Conservation (phyloP, 1,284 basidiomycete species). For the Fistulinella staudtii region DNA sequence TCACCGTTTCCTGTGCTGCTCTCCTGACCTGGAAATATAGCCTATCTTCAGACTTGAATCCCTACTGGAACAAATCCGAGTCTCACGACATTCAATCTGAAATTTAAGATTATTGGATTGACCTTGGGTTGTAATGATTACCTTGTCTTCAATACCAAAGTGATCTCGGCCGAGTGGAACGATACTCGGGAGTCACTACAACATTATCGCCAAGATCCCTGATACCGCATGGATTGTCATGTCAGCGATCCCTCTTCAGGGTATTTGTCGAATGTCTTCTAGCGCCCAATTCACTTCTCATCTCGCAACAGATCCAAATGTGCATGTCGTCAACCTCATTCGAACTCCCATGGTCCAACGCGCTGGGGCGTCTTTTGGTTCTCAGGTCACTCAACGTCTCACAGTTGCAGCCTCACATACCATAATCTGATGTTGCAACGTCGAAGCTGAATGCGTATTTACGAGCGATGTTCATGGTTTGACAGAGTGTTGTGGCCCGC, state of each 20-base stretch:
- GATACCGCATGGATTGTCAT: constrained; percentile 20
- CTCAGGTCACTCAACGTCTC: neutral
- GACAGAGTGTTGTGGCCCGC: constrained; percentile 7
- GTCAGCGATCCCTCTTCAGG: constrained; percentile 40
- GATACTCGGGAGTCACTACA: constrained; percentile 6
- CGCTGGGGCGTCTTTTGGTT: constrained; percentile 19
- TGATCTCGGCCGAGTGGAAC: constrained; percentile 27
- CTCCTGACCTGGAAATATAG: constrained; percentile 31
- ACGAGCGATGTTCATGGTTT: constrained; percentile 26
- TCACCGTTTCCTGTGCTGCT: constrained; percentile 22
- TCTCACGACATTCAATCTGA: constrained; percentile 31
- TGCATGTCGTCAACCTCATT: constrained; percentile 34
- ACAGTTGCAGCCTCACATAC: constrained; percentile 19
- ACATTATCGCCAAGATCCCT: constrained; percentile 5
- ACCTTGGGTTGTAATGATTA: constrained; percentile 20
- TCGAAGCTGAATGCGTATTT: constrained; percentile 39
- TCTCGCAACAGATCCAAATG: constrained; percentile 32
- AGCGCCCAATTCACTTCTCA: constrained; percentile 36
- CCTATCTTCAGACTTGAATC: constrained; percentile 31
- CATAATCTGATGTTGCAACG: constrained; percentile 26
- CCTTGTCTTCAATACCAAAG: constrained; percentile 26
- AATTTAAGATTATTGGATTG: constrained; percentile 31
- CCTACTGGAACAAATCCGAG: constrained; percentile 29
- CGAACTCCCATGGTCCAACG: constrained; percentile 36
- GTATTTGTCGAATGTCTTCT: constrained; percentile 10